Evolutionary conservation across 192 early-diverging fungal genomes (phyloP), one percentile per base, ranked within the genome.

Genomic region (Podila epicladia): DNA sequence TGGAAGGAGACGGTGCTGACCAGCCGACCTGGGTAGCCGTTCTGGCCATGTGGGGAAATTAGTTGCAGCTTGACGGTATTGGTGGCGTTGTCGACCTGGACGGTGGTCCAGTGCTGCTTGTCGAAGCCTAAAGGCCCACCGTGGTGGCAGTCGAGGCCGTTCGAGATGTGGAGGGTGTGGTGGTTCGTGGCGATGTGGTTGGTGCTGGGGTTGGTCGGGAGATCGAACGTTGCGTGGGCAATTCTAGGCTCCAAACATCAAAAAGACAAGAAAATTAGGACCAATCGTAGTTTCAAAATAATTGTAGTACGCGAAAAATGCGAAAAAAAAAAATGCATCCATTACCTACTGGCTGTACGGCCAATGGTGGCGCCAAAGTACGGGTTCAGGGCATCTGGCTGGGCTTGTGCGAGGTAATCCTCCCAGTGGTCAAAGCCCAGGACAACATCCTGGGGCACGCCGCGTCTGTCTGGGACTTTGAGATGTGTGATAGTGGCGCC

Each of bases 281-380:
- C 8, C 13, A 3, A 9, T 45, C 41, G 41, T 17, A 45, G 28
- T 20, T 24, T 24, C 29, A 11, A 4, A 2, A 19, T 26, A 28
- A 12, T 28, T 28, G 1, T n/a, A 28, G 4, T 57, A 24, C 1
- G 8, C n/a, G 5, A 2, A 5, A 32, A 32, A 32, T 5, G 33
- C 26, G n/a, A n/a, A 0, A 58, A 17, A 33, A 33, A 29, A 29
- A 29, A 29, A 29, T 57, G 55, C n/a, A 3, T 26, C 55, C 17
- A 26, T 62, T 83, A 91, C 89, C 90, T 72, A 69, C 95, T 96
- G 31, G 93, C 95, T 20, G 87, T 88, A 4, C 94, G 87, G 49
- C 95, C 95, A 20, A 95, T 84, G 5, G 88, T 82, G 17, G 89
- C 89, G 13, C 94, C 95, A 86, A 95, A 96, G 69, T 89, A 97